Evolutionary conservation across 2,329 filamentous ascomycete species (phyloP), one percentile per base, ranked within the genome.

Genomic region (Cucurbitaria berberidis): DNA sequence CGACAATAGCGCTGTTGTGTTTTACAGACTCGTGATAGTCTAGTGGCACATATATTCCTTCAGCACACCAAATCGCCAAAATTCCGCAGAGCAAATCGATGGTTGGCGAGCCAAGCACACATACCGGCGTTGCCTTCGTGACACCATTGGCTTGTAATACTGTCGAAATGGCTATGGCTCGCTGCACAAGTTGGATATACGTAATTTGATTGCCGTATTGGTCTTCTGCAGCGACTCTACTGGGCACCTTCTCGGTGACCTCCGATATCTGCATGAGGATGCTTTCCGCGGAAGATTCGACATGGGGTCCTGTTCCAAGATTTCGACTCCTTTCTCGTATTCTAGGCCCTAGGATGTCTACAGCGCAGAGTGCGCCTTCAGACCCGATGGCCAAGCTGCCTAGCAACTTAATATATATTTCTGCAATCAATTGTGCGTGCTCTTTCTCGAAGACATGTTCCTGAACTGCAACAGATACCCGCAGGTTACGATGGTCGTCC

Each of bases 101-200:
- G 10, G 48, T 50, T n/a, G 48, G 40, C n/a, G 48, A 40, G 8
- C 48, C 48, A 1, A 50, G 22, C 11, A 50, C 48, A 32, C 48
- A 50, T 19, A 50, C 30, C 13, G 48, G 18, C 16, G 48, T 44
- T 27, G 39, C 48, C 34, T 19, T 35, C 19, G 5, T 26, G 22
- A 50, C 24, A 7, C 41, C 48, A 22, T 44, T 30, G 18, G 13
- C 27, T 24, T 22, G 26, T 27, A 50, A n/a, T 4, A 35, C 40
- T 10, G 48, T 36, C n/a, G 40, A 45, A n/a, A 50, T 50, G 26
- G 40, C 48, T 9, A 45, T 13, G 6, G 48, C 48, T 15, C 30
- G 48, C n/a, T 24, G 30, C 36, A 36, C 13, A 16, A 50, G 24
- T 1, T 38, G 21, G 8, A 22, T 11, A 16, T 38, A 50, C 13